These are phyloP conservation scores for Xenoacremonium recifei DNA, from an alignment of 2,329 filamentous ascomycete species.

Conservation along the genomic window DNA sequence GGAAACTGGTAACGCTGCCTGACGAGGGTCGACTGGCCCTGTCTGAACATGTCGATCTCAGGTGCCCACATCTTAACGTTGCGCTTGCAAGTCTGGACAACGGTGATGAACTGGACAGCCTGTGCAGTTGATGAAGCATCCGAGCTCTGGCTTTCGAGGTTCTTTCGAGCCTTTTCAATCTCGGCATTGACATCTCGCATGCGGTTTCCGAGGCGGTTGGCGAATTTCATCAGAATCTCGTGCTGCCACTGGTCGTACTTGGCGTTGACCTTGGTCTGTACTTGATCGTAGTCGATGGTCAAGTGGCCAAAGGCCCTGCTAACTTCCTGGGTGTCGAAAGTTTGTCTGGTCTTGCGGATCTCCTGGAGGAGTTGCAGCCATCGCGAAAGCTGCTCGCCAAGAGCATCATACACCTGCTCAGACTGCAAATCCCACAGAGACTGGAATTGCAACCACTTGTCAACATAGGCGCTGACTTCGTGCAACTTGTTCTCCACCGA, in stretches of 20 bases:
- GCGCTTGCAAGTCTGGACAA: constrained; percentile 92
- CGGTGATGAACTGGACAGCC: constrained; percentile 97
- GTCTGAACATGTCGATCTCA: constrained; percentile 92
- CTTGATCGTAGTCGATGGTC: constrained; percentile 96
- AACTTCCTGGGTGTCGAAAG: constrained; percentile 96
- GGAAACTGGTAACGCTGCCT: constrained; percentile 94
- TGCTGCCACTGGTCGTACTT: constrained; percentile 99
- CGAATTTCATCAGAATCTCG: constrained; percentile 93
- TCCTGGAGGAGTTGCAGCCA: constrained; percentile 98
- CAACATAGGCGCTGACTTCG: constrained; percentile 81
- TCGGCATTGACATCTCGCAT: constrained; percentile 93
- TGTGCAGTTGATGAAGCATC: constrained; percentile 95
- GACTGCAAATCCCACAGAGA: constrained; percentile 97
- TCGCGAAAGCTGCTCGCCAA: constrained; percentile 86
- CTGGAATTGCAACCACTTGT: constrained; percentile 98
- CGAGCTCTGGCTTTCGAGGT: constrained; percentile 87
- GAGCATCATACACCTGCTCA: constrained; percentile 87
- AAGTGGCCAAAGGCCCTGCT: constrained; percentile 91
- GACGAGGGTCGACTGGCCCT: constrained; percentile 88
- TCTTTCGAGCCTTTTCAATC: constrained; percentile 83
- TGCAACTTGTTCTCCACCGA: constrained; percentile 80
- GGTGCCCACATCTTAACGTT: constrained; percentile 93
- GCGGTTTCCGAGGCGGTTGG: constrained; percentile 78
- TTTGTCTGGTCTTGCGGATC: constrained; percentile 90
- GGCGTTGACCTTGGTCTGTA: constrained; percentile 96